Evolutionary conservation across 2,329 filamentous ascomycete genomes (phyloP), one percentile per base, ranked within the genome.

Genomic region (Boeremia lycopersici): DNA sequence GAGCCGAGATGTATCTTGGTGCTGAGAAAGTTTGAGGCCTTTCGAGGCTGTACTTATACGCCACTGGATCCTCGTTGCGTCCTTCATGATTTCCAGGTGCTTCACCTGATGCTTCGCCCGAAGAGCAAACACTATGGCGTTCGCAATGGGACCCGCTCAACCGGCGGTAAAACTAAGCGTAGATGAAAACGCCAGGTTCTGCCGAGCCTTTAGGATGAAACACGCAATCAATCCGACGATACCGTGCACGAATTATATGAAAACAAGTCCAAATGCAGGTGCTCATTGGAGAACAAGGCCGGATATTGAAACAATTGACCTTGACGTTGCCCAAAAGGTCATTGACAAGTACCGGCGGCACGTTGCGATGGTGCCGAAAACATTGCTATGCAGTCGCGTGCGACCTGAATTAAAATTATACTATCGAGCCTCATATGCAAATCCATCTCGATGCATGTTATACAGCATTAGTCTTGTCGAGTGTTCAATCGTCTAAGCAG

Each of bases 151-250:
- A n/a, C 17, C 34, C 35, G 46, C 45, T 57, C 50, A 57, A 41
- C 65, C 65, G 62, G 43, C 57, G 65, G 66, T 49, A 67, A 68
- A 65, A 67, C 12, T 34, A 17, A 11, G 5, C 29, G 28, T 46
- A 51, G 36, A 47, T 56, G 46, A 55, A 47, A 39, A 47, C 45
- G 29, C 13, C 23, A 51, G 47, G 42, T 39, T 39, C 6, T 63
- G 50, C 57, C 53, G 53, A 58, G 48, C 36, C 38, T 42, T 17
- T 29, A 35, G 29, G n/a, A 38, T 51, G 62, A 60, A 61, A 60
- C 55, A 46, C 38, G 50, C 41, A 49, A 55, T 54, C 51, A 48
- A 49, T 49, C 17, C 41, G 35, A 41, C 52, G 48, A 19, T 46
- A 19, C 23, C 9, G 6, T 6, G 17, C 25, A 29, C 29, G 30